These are phyloP conservation scores for Fusarium palustre DNA, from an alignment of 2,329 filamentous ascomycete species.

Conservation along the genomic window DNA sequence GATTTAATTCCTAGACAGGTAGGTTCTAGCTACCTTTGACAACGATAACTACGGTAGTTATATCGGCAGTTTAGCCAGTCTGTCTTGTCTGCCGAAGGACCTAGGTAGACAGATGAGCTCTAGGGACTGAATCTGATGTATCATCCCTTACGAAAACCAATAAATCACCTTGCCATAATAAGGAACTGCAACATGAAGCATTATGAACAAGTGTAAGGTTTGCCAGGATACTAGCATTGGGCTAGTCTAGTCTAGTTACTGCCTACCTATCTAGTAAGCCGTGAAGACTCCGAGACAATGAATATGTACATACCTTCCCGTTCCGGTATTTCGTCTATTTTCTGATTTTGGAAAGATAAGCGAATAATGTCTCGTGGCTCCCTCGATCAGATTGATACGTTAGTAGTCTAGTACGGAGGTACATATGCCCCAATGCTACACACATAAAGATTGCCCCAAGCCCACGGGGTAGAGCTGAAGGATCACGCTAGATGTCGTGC, in stretches of 20 bases:
- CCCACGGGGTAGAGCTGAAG: not conserved
- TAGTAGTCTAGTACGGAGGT: too few species aligned
- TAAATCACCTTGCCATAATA: not conserved
- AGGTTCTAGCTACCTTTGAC: too few species aligned
- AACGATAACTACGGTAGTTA: too few species aligned
- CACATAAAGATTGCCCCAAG: not conserved
- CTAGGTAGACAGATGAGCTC: not conserved
- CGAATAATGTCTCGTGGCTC: not conserved
- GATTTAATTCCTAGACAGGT: not conserved
- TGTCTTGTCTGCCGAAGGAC: not conserved
- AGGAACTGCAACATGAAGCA: not conserved
- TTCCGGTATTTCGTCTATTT: not conserved
- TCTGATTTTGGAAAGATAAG: not conserved
- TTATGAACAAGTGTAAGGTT: not conserved
- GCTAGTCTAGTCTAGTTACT: not conserved
- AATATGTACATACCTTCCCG: not conserved
- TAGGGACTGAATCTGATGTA: not conserved
- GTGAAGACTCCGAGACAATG: not conserved
- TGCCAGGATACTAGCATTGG: not conserved
- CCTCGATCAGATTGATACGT: not conserved
- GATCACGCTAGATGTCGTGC: not conserved
- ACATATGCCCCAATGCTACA: too few species aligned
- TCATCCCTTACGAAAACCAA: not conserved
- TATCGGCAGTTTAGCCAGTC: not conserved
- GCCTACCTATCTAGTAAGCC: not conserved